phyloP scores from a whole-genome alignment of 73 alveolate genomes.

The Stentor coeruleus region DNA sequence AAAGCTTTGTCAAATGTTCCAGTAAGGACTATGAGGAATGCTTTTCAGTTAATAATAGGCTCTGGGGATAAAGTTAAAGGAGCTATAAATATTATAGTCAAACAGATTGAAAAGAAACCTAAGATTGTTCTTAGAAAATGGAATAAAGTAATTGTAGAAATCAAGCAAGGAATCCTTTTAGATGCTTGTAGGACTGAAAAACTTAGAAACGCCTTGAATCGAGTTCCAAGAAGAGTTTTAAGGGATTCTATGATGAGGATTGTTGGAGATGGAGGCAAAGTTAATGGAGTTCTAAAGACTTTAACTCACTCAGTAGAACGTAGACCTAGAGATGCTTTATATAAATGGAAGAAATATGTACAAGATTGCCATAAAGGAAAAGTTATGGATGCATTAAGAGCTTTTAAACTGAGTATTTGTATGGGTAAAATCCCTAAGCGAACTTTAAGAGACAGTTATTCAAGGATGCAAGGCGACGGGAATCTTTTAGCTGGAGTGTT shows the following conservation, averaged over 20 bases:
- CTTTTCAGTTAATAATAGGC: neutral
- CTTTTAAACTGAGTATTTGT: neutral
- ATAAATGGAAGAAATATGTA: neutral
- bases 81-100: neutral
- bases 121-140: neutral
- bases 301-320: neutral
- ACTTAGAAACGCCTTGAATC: slow-evolving; percentile 9
- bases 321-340: slow-evolving; percentile 12
- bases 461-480: slow-evolving; percentile 18
- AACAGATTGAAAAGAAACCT: neutral
- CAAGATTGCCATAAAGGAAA: neutral
- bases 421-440: neutral
- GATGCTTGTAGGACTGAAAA: neutral
- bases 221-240: neutral
- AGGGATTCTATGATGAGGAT: neutral
- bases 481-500: neutral
- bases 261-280: neutral
- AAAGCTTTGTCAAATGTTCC: neutral
- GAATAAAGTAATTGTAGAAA: neutral
- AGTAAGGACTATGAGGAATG: neutral
- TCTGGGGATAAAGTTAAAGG: neutral
- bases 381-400: neutral
- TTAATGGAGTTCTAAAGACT: neutral
- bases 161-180: slow-evolving; percentile 12
- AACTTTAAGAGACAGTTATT: neutral